A percentile compares a stretch with the other conserved stretches of the same genome.
These are phyloP conservation scores for Suillus clintonianus DNA, from an alignment of 768 basidiomycete genomes.

Conservation along the genomic window DNA sequence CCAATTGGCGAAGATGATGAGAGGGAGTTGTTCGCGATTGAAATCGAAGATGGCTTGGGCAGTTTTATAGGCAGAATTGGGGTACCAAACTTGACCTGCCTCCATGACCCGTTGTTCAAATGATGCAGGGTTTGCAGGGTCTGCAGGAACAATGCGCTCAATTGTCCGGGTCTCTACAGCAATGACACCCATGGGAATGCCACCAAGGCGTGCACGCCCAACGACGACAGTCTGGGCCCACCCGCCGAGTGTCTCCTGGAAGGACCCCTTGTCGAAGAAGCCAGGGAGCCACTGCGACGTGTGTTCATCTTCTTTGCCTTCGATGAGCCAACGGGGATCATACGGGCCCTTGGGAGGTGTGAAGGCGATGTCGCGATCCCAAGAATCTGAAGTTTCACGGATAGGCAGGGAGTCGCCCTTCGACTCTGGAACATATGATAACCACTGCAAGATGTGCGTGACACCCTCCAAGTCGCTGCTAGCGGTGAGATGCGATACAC, in stretches of 20 bases:
- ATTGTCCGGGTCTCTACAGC: constrained; percentile 98
- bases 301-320: constrained; percentile 87
- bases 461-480: constrained; percentile 95
- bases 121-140: constrained; percentile 95
- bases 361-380: constrained; percentile 94
- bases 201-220: constrained; percentile 93
- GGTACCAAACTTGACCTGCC: constrained; percentile 99
- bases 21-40: constrained; percentile 92
- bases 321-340: constrained; percentile 98
- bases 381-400: constrained; percentile 68
- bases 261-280: constrained; percentile 96
- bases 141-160: constrained; percentile 94
- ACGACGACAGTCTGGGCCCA: constrained; percentile 99
- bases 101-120: constrained; percentile 99
- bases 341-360: constrained; percentile 91
- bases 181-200: constrained; percentile 97
- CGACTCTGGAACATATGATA: constrained; percentile 88
- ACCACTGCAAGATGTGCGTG: constrained; percentile 90
- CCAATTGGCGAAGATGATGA: constrained; percentile 99
- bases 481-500: constrained; percentile 95
- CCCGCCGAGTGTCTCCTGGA: constrained; percentile 97
- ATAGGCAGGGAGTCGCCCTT: constrained; percentile 83
- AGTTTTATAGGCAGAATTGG: constrained; percentile 99
- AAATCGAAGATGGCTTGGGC: constrained; percentile 99
- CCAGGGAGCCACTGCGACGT: constrained; percentile 78